Evolutionary conservation across 2,329 filamentous ascomycete species (phyloP).

Genomic region (Plectosphaerella cucumerina): DNA sequence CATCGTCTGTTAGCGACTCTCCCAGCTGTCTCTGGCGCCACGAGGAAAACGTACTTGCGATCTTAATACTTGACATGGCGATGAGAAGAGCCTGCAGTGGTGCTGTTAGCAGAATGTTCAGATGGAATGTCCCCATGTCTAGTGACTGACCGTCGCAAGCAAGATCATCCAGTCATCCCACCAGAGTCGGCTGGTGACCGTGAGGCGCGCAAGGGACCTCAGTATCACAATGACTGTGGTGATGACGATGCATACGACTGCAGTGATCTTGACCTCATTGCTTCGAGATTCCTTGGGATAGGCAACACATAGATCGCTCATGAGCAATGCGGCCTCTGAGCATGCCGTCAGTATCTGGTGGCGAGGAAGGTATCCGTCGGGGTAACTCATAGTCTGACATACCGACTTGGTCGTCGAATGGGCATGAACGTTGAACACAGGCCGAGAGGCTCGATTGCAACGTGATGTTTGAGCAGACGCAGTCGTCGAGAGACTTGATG

Average conservation of each 20-base stretch:
- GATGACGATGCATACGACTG: constrained; percentile 2
- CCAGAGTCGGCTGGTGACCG: constrained; percentile 5
- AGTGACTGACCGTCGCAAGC: constrained; percentile 3
- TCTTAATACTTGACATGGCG: background rate
- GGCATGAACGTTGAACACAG: constrained; percentile 9
- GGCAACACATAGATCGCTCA: constrained; percentile 1
- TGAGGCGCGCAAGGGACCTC: constrained; percentile 4
- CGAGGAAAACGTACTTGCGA: background rate
- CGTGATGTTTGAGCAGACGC: constrained; percentile 7
- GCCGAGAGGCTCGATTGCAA: constrained; percentile 7
- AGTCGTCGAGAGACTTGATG: constrained; percentile 3
- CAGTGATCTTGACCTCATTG: background rate
- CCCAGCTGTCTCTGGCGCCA: background rate
- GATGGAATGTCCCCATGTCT: fast-evolving
- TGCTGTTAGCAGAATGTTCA: background rate
- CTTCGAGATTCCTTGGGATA: constrained; percentile 4
- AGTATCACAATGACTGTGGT: constrained; percentile 4
- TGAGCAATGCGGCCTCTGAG: constrained; percentile 2
- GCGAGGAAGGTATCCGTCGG: fast-evolving
- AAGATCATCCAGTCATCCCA: constrained; percentile 10
- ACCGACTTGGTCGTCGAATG: constrained; percentile 6
- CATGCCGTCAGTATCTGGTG: background rate
- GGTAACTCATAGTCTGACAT: background rate
- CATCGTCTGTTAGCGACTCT: background rate
- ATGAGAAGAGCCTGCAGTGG: constrained; percentile 1